Conservation (phyloP, 108 stramenopile species). For the Nannochloropsis gaditana region DNA sequence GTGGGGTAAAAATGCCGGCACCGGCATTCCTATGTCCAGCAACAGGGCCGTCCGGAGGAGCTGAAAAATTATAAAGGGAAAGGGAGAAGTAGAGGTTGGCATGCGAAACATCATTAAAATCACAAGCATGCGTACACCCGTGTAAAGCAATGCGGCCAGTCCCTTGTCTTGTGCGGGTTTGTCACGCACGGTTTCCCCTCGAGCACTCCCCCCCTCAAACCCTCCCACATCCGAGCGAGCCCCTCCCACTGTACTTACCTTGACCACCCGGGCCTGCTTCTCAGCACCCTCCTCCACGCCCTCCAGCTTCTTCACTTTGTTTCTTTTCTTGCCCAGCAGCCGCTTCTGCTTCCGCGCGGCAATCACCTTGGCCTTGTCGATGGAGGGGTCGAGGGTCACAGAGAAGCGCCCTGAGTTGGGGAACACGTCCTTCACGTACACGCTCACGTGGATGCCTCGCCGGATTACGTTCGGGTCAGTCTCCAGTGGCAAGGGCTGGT, state of each 20-base stretch:
- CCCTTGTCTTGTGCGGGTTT: too few relatives aligned
- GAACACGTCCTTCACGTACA: conserved; percentile 48
- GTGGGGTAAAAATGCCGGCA: background rate
- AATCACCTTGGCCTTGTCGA: conserved; percentile 31
- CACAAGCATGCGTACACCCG: too few relatives aligned
- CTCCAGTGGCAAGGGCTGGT: background rate
- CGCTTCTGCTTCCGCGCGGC: conserved; percentile 15
- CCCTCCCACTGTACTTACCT: background rate
- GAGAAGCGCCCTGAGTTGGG: conserved; percentile 45
- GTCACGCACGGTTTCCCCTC: too few relatives aligned
- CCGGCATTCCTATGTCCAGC: background rate
- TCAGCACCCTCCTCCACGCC: background rate
- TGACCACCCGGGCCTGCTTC: background rate
- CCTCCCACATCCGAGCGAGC: background rate
- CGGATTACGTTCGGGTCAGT: conserved; percentile 28
- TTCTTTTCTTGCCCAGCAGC: background rate
- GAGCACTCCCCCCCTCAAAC: too few relatives aligned
- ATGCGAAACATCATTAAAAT: too few relatives aligned
- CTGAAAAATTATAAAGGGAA: background rate
- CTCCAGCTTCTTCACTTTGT: background rate
- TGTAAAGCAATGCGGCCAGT: too few relatives aligned
- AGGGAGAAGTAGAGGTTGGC: too few relatives aligned
- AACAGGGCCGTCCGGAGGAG: background rate
- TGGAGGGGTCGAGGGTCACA: conserved; percentile 38
- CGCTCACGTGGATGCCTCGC: conserved; percentile 40